Conservation (phyloP, 345 rosid species). For the Gossypium rotundifolium region DNA sequence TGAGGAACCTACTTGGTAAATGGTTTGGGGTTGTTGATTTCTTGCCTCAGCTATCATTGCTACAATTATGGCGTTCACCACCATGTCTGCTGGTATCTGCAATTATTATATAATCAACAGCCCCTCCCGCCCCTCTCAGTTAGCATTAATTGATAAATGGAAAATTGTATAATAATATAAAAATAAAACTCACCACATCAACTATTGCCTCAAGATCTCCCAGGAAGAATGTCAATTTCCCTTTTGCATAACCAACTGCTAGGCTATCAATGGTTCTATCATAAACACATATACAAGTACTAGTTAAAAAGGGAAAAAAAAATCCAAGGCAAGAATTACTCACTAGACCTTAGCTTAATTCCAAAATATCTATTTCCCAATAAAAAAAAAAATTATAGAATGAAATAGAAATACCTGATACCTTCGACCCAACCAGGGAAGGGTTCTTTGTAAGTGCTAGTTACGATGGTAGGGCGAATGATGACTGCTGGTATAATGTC, state of each 20-base stretch:
- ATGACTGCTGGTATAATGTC: constrained; percentile 44
- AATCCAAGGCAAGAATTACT: background rate
- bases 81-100: constrained; percentile 88
- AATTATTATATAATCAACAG: background rate
- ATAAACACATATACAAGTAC: background rate
- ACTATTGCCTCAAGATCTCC: constrained; percentile 48
- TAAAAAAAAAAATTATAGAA: too few species aligned
- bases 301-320: background rate
- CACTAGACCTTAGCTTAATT: background rate
- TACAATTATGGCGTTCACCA: constrained; percentile 59
- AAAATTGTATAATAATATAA: background rate
- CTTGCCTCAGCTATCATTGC: constrained; percentile 47
- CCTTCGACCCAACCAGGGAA: constrained; percentile 94
- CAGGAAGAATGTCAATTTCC: constrained; percentile 67
- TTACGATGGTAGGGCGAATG: constrained; percentile 64
- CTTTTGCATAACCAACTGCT: constrained; percentile 67
- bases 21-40: constrained; percentile 15
- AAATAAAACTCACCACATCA: constrained; percentile 49
- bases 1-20: constrained; percentile 82
- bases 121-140: too few species aligned
- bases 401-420: constrained; percentile 26
- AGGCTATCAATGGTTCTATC: constrained; percentile 77
- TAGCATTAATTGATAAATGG: background rate
- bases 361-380: background rate
- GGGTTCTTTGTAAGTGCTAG: constrained; percentile 69